These are phyloP conservation scores for Neopestalotiopsis clavispora DNA, from an alignment of 2,329 filamentous ascomycete species.

Conservation along the genomic window DNA sequence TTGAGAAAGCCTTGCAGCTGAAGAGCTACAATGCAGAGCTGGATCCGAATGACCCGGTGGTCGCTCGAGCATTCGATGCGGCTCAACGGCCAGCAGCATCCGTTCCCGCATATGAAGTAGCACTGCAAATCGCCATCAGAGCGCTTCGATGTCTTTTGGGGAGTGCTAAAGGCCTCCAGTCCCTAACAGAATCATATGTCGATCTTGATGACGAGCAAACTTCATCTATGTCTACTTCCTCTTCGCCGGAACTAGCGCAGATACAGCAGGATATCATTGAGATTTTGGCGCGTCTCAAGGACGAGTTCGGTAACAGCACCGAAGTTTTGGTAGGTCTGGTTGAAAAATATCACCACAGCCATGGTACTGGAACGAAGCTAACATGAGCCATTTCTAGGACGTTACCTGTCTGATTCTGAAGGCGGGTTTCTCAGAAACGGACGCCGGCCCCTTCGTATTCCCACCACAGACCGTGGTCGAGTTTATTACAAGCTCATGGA, in stretches of 20 bases:
- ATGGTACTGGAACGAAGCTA: neutral
- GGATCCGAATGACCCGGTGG: slow-evolving; percentile 31
- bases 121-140: slow-evolving; percentile 55
- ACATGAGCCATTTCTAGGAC: slow-evolving; percentile 44
- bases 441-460: slow-evolving; percentile 79
- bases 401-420: slow-evolving; percentile 73
- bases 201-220: slow-evolving; percentile 64
- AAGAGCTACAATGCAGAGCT: slow-evolving; percentile 34
- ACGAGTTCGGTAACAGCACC: slow-evolving; percentile 58
- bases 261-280: slow-evolving; percentile 53
- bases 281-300: slow-evolving; percentile 50
- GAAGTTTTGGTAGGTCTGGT: slow-evolving; percentile 47
- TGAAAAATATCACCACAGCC: neutral
- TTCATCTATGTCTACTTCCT: slow-evolving; percentile 2
- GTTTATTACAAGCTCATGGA: slow-evolving; percentile 63
- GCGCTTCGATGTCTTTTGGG: slow-evolving; percentile 71
- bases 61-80: slow-evolving; percentile 33
- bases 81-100: slow-evolving; percentile 29
- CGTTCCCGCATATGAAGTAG: slow-evolving; percentile 42
- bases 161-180: slow-evolving; percentile 75
- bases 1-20: slow-evolving; percentile 48
- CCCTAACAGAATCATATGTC: slow-evolving; percentile 67
- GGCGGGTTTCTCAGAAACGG: slow-evolving; percentile 75
- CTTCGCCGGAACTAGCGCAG: slow-evolving; percentile 26
- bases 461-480: slow-evolving; percentile 67